Conservation (phyloP, 2,329 filamentous ascomycete species). For the Xylaria sp. region DNA sequence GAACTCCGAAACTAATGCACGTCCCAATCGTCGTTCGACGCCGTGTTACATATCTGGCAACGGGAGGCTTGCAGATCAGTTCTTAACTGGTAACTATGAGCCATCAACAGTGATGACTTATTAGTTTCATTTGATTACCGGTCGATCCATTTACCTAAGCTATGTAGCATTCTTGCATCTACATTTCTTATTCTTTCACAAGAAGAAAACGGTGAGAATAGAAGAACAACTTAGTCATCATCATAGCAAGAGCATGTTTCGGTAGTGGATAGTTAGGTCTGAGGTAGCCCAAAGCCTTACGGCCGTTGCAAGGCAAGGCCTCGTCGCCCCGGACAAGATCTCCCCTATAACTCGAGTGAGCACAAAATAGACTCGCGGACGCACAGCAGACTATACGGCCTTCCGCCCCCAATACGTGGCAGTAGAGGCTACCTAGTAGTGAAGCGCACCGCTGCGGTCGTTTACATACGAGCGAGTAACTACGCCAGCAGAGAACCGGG, state of each 20-base stretch:
- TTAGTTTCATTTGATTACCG: background rate
- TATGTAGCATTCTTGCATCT: background rate
- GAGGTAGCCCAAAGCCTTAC: conserved; percentile 25
- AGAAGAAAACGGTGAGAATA: background rate
- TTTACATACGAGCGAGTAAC: background rate
- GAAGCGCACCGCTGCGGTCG: conserved; percentile 10
- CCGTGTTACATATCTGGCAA: conserved; percentile 29
- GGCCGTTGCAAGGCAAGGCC: conserved; percentile 34
- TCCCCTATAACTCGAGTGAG: background rate
- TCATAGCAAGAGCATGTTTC: background rate
- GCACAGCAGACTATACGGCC: conserved; percentile 24
- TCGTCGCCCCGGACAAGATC: conserved; percentile 9
- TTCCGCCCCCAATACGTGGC: conserved; percentile 12
- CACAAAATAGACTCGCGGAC: conserved; percentile 19
- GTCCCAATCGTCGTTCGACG: conserved; percentile 23
- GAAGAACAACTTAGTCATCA: background rate
- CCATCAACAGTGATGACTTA: background rate
- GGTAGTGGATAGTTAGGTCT: background rate
- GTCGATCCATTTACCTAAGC: background rate
- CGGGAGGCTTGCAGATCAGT: conserved; percentile 18
- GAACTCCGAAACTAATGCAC: conserved; percentile 13
- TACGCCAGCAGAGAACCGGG: background rate
- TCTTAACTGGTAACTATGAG: conserved; percentile 1
- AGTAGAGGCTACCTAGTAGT: background rate
- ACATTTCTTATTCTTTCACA: background rate